Evolutionary conservation across 106 monocot genomes (phyloP).

Genomic region (Triglochin maritima): DNA sequence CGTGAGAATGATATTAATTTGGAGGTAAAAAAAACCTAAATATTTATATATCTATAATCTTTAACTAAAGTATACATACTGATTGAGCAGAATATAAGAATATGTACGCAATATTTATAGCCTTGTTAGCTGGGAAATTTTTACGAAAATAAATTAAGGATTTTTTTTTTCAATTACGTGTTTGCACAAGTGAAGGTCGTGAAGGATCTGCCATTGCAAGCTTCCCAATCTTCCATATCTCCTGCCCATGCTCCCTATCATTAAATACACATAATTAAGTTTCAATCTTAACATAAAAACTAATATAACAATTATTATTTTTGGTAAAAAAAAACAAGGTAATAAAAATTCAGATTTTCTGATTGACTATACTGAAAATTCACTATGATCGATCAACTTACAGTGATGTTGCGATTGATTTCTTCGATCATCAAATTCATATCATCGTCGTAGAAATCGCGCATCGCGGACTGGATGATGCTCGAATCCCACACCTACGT

Average conservation of each 20-base stretch:
- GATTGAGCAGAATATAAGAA: too few species aligned
- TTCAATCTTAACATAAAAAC: background rate
- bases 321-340: too few species aligned
- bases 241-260: conserved; percentile 38
- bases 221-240: conserved; percentile 43
- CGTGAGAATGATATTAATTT: too few species aligned
- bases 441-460: conserved; percentile 38
- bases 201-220: conserved; percentile 23
- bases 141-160: too few species aligned
- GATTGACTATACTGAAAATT: too few species aligned
- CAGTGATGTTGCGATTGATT: conserved; percentile 43
- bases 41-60: too few species aligned
- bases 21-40: too few species aligned
- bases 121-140: too few species aligned
- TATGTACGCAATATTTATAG: too few species aligned
- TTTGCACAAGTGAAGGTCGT: conserved; percentile 36
- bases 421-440: conserved; percentile 33
- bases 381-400: conserved; percentile 20
- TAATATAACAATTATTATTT: background rate
- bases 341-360: too few species aligned
- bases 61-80: too few species aligned
- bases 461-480: conserved; percentile 51
- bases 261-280: background rate
- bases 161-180: too few species aligned
- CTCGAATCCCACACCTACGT: conserved; percentile 51